Evolutionary conservation across 1,284 basidiomycete genomes (phyloP).

Genomic region (Ganoderma lingzhi): DNA sequence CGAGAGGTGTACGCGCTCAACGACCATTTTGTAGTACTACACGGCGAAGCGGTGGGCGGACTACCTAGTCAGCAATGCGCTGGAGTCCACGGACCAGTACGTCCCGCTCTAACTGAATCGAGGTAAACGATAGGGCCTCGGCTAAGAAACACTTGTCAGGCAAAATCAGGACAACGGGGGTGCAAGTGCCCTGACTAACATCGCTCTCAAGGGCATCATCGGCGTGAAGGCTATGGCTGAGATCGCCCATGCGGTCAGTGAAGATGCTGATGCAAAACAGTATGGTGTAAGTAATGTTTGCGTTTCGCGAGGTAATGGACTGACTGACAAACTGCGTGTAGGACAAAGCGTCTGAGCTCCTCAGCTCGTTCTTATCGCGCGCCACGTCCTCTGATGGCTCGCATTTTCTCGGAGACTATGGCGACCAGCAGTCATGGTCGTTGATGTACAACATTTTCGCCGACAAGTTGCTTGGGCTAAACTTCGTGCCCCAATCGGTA

Average conservation of each 20-base stretch:
- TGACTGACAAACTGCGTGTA: conserved; percentile 15
- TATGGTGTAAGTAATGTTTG: conserved; percentile 50
- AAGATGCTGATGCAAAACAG: conserved; percentile 52
- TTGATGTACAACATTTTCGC: conserved; percentile 72
- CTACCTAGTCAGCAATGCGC: conserved; percentile 66
- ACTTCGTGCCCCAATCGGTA: conserved; percentile 34
- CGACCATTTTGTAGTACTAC: too few species aligned
- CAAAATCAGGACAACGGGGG: conserved; percentile 58
- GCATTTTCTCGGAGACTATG: conserved; percentile 50
- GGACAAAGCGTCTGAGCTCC: conserved; percentile 26
- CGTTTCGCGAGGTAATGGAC: neutral
- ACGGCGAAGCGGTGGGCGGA: conserved; percentile 75
- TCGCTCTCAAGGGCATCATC: conserved; percentile 76
- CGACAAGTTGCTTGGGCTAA: conserved; percentile 58
- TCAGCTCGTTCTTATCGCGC: conserved; percentile 35
- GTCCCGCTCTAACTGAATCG: conserved; percentile 12
- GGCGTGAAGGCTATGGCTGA: conserved; percentile 73
- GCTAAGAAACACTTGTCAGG: conserved; percentile 40
- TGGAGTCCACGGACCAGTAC: conserved; percentile 61
- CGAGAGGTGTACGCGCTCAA: too few species aligned
- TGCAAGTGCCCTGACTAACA: conserved; percentile 67
- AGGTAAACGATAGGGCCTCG: too few species aligned
- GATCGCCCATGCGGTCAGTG: conserved; percentile 58
- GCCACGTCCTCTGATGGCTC: conserved; percentile 48
- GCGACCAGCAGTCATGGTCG: conserved; percentile 59